phyloP scores from a whole-genome alignment of 2,329 filamentous ascomycete species.

The Colletotrichum tabaci region DNA sequence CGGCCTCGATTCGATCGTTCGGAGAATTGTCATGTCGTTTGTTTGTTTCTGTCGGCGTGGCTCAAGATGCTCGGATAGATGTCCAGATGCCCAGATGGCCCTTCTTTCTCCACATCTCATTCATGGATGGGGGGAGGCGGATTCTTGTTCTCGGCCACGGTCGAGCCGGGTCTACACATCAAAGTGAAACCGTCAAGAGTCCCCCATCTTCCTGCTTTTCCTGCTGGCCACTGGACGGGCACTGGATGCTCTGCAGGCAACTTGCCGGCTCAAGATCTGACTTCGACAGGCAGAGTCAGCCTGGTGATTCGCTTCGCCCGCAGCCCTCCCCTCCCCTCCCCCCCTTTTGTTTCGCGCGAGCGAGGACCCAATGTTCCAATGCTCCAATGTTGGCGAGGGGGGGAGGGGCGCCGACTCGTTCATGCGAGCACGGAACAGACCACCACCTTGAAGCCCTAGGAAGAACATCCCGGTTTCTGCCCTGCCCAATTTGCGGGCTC shows the following conservation, averaged over 20 bases:
- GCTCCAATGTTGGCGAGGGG: neutral
- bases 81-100: too few relatives aligned
- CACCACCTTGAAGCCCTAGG: neutral
- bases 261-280: neutral
- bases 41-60: too few relatives aligned
- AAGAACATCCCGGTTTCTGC: neutral
- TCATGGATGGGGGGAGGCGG: too few relatives aligned
- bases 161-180: neutral
- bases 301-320: neutral
- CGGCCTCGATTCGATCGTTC: too few relatives aligned
- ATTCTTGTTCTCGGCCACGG: neutral
- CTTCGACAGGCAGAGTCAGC: neutral
- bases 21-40: too few relatives aligned
- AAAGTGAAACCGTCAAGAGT: neutral
- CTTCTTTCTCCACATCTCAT: too few relatives aligned
- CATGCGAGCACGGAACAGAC: slow-evolving; percentile 6
- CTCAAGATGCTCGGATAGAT: too few relatives aligned
- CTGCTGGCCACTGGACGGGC: too few relatives aligned
- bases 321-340: neutral
- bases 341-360: neutral
- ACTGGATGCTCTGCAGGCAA: neutral
- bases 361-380: too few relatives aligned
- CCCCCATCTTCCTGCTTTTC: too few relatives aligned
- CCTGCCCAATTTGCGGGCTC: neutral
- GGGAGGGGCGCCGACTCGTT: neutral